A percentile compares a stretch with the other conserved stretches of the same genome.
Evolutionary conservation across 192 early-diverging fungal genomes (phyloP).

Genomic region (Powellomyces hirtus): DNA sequence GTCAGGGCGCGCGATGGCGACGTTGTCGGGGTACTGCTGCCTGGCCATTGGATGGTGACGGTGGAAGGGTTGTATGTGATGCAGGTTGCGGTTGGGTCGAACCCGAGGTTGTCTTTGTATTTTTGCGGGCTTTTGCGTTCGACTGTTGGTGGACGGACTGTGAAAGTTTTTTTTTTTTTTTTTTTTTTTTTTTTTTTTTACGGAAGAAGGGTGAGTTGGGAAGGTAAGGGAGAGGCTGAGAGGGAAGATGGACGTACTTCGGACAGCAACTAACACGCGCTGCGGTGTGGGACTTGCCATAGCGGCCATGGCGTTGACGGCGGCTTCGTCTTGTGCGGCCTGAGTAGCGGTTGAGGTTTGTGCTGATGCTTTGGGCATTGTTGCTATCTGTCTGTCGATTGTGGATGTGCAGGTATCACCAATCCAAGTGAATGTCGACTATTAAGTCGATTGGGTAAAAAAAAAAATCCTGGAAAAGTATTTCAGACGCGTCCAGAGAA

Average conservation of each 20-base stretch:
- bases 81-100: slow-evolving; percentile 22
- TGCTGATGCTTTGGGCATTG: background rate
- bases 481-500: no score
- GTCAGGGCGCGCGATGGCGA: background rate
- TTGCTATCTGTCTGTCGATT: no score
- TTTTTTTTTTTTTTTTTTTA: background rate
- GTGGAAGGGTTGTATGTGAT: slow-evolving; percentile 16
- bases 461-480: no score
- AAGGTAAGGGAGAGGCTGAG: background rate
- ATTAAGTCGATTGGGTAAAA: no score
- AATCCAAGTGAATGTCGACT: no score
- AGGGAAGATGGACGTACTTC: background rate
- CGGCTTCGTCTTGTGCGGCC: background rate
- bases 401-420: no score
- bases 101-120: slow-evolving; percentile 4
- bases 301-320: background rate
- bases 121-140: slow-evolving; percentile 18
- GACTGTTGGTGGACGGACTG: slow-evolving; percentile 24
- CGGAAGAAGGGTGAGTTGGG: no score
- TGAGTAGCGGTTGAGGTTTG: background rate
- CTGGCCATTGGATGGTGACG: slow-evolving; percentile 22
- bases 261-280: slow-evolving; percentile 23
- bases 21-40: background rate
- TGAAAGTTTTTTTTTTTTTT: background rate
- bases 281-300: slow-evolving; percentile 16